Evolutionary conservation across 148 eudicot genomes (phyloP).

Genomic region (Simmondsia chinensis): DNA sequence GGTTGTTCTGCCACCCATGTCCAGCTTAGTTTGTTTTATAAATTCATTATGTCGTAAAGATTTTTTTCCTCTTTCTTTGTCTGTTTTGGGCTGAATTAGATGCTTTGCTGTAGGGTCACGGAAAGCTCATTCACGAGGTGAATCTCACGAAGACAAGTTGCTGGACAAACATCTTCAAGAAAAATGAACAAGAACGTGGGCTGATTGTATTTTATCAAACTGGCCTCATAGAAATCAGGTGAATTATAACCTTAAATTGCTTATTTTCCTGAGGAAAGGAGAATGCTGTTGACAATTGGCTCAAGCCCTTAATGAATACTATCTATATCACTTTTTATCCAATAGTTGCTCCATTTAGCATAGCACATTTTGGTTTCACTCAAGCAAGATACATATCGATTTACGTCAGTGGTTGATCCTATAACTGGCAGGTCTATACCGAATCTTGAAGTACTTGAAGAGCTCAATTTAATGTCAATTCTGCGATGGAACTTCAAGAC

Average conservation of each 20-base stretch:
- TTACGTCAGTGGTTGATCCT: not conserved
- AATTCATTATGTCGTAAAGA: not conserved
- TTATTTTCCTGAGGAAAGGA: not conserved
- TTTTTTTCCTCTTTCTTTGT: not conserved
- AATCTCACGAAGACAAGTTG: slow-evolving; percentile 51
- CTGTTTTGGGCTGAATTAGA: not conserved
- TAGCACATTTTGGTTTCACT: too few species aligned
- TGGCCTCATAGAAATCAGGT: slow-evolving; percentile 86
- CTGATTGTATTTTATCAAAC: slow-evolving; percentile 63
- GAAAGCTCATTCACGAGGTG: slow-evolving; percentile 32
- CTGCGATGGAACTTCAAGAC: slow-evolving; percentile 82
- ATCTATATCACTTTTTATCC: too few species aligned
- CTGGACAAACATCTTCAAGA: slow-evolving; percentile 53
- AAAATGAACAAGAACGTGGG: slow-evolving; percentile 40
- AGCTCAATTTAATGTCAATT: slow-evolving; percentile 50
- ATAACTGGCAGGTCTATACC: slow-evolving; percentile 59
- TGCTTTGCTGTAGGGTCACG: slow-evolving; percentile 44
- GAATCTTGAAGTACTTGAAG: slow-evolving; percentile 58
- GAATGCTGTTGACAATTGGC: not conserved
- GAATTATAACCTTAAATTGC: slow-evolving; percentile 3
- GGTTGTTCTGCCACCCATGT: slow-evolving; percentile 30
- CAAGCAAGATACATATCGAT: slow-evolving; percentile 1
- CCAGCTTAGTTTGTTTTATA: too few species aligned
- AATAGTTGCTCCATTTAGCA: too few species aligned
- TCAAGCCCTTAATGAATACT: too few species aligned